Evolutionary conservation across 805 yeast species (phyloP).

Genomic region (Ogataea nonfermentans): DNA sequence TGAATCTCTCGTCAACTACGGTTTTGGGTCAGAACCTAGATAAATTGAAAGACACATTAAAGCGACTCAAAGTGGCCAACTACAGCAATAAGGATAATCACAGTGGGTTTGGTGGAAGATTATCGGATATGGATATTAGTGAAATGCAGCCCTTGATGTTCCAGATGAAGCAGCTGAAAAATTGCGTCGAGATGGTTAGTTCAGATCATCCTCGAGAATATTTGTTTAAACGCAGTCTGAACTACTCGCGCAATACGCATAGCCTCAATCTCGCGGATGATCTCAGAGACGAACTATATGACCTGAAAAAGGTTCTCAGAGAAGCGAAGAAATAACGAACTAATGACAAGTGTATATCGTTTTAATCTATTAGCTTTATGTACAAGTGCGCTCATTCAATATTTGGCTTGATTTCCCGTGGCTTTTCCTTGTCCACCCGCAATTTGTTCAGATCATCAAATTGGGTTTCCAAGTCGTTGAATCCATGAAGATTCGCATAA

Average conservation of each 20-base stretch:
- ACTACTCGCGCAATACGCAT: constrained; percentile 17
- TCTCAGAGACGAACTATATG: constrained; percentile 26
- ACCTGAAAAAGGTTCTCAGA: constrained; percentile 14
- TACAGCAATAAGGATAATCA: constrained; percentile 22
- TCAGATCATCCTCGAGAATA: constrained; percentile 36
- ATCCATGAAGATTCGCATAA: constrained; percentile 25
- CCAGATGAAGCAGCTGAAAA: constrained; percentile 33
- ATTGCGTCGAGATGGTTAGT: constrained; percentile 31
- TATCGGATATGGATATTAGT: constrained; percentile 18
- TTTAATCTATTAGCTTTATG: neutral
- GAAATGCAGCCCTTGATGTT: constrained; percentile 39
- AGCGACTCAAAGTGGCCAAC: constrained; percentile 23
- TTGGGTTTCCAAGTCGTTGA: constrained; percentile 22
- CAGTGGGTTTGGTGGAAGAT: constrained; percentile 16
- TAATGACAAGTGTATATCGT: constrained; percentile 1
- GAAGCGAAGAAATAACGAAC: constrained; percentile 1
- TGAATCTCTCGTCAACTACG: constrained; percentile 13
- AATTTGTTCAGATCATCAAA: constrained; percentile 26
- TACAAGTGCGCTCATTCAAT: neutral
- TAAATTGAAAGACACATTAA: constrained; percentile 31
- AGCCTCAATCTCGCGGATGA: constrained; percentile 29
- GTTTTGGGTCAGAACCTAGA: constrained; percentile 28
- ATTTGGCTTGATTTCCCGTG: neutral
- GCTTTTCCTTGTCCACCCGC: constrained; percentile 17
- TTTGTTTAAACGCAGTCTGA: constrained; percentile 30